A percentile compares a stretch with the other conserved stretches of the same genome.
phyloP scores from a whole-genome alignment of 2,329 filamentous ascomycete genomes.

The Pseudogymnoascus sp. region DNA sequence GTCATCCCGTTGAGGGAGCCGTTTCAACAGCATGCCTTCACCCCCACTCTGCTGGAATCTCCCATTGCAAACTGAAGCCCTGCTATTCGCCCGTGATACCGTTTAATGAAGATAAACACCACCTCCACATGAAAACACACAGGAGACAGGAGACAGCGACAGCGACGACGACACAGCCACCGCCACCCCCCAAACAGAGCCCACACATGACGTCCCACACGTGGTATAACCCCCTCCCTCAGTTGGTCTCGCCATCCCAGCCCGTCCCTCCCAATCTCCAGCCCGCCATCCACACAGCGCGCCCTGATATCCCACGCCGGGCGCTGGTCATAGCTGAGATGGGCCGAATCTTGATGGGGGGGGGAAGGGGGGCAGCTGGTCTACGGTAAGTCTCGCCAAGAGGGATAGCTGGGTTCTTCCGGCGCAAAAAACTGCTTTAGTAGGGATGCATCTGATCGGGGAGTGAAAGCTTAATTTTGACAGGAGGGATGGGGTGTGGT shows the following conservation, averaged over 20 bases:
- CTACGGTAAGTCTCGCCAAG: background rate
- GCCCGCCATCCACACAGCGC: background rate
- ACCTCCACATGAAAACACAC: background rate
- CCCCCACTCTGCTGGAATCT: background rate
- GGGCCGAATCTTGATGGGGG: background rate
- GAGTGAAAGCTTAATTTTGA: slow-evolving; percentile 1
- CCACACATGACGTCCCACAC: background rate
- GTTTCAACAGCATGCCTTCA: background rate
- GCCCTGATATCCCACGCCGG: background rate
- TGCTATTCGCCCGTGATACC: background rate
- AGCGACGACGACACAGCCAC: background rate
- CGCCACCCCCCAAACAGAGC: background rate
- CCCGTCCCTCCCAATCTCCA: background rate
- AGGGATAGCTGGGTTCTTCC: background rate
- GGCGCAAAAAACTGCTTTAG: background rate
- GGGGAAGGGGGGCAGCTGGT: no score
- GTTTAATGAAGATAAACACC: background rate
- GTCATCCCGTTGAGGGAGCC: background rate
- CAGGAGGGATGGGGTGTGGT: slow-evolving; percentile 1
- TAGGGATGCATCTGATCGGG: background rate
- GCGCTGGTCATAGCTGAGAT: background rate
- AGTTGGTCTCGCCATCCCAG: background rate
- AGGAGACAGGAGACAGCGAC: no score
- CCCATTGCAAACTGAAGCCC: background rate
- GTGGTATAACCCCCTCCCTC: background rate